These are phyloP conservation scores for Chrysosporium keratinophilum DNA, from an alignment of 2,329 filamentous ascomycete genomes.

Conservation along the genomic window DNA sequence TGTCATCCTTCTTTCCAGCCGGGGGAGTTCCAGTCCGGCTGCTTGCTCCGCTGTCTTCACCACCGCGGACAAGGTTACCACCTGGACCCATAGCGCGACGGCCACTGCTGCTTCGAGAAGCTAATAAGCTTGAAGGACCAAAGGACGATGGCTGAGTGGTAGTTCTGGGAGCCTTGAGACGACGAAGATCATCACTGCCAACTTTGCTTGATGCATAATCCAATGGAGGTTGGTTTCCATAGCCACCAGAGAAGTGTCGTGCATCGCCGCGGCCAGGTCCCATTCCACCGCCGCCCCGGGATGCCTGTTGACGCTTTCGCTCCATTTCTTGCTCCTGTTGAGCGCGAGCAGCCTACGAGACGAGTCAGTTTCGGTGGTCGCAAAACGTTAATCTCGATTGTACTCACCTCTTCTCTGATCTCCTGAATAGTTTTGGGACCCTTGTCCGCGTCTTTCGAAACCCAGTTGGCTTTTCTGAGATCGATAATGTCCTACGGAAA, in stretches of 20 bases:
- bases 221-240: constrained; percentile 56
- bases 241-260: constrained; percentile 66
- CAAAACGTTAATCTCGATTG: not conserved
- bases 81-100: constrained; percentile 60
- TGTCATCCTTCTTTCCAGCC: constrained; percentile 48
- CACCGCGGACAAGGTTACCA: constrained; percentile 59
- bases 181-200: constrained; percentile 80
- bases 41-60: constrained; percentile 76
- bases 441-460: constrained; percentile 81
- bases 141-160: constrained; percentile 56
- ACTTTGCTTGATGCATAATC: constrained; percentile 69
- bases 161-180: constrained; percentile 54
- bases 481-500: constrained; percentile 62
- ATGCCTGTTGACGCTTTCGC: constrained; percentile 41
- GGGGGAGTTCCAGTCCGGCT: constrained; percentile 86
- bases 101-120: constrained; percentile 82
- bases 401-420: constrained; percentile 65
- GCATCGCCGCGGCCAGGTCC: constrained; percentile 74
- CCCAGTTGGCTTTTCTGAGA: constrained; percentile 66
- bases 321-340: constrained; percentile 70
- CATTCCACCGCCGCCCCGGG: constrained; percentile 54
- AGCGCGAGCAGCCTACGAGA: constrained; percentile 53
- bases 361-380: not conserved
- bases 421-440: constrained; percentile 94
- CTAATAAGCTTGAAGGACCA: constrained; percentile 78